These are phyloP conservation scores for Solanum neorickii DNA, from an alignment of 257 asterid genomes.

Conservation along the genomic window DNA sequence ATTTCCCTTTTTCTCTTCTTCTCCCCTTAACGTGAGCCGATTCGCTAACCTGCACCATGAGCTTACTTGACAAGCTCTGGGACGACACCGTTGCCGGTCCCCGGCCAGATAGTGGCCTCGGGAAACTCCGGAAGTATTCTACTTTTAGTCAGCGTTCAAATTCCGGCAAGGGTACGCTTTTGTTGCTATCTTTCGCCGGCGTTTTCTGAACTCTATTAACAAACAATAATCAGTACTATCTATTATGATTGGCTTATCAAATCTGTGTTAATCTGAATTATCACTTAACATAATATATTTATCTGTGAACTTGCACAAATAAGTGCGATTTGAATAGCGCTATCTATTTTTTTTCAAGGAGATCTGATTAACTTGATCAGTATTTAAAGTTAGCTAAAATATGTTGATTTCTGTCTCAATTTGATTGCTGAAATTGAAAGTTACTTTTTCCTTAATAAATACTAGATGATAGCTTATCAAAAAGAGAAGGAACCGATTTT, in stretches of 20 bases:
- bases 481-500: background rate
- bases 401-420: background rate
- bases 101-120: conserved; percentile 74
- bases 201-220: background rate
- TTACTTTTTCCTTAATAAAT: background rate
- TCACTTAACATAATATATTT: background rate
- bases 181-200: conserved; percentile 19
- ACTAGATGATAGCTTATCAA: background rate
- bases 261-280: background rate
- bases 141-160: conserved; percentile 46
- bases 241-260: background rate
- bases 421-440: background rate
- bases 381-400: background rate
- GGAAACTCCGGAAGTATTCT: conserved; percentile 61
- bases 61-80: conserved; percentile 86
- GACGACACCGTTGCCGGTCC: conserved; percentile 93
- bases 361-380: background rate
- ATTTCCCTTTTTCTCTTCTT: background rate
- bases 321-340: background rate
- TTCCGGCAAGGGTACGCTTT: conserved; percentile 72
- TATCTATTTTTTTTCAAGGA: background rate
- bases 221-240: background rate
- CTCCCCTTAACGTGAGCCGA: background rate
- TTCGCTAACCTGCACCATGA: conserved; percentile 31
- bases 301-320: background rate